Base-by-base conservation (phyloP, 495 filamentous ascomycete genomes). In the Cercophora scortea region DNA sequence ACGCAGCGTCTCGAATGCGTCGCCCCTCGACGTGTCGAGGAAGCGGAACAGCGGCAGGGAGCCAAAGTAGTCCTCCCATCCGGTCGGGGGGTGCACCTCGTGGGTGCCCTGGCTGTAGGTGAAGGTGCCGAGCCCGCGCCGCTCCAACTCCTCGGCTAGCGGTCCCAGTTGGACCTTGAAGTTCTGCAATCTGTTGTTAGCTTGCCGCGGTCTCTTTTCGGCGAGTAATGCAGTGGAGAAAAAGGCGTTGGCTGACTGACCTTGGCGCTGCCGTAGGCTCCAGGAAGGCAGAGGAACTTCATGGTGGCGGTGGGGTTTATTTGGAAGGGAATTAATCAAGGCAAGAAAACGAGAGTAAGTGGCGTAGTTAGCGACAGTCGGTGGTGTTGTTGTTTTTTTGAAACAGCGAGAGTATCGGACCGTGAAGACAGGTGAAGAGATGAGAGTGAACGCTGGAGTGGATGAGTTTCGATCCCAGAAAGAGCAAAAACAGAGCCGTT, bases 31-130 rank as follows among this genome's bases (percentile, higher is more conserved):
- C 42, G 72, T 69, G 54, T 78, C 72, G 19, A 79, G 53, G 63
- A 79, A 80, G 9, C 76, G 71, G 58, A 71, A 79, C 40, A 77
- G 67, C 7, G 76, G 77, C 4, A 67, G 68, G n/a, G 70, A 52
- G 4, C 77, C 76, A 46, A 79, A 80, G 58, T 78, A 80, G 47
- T 76, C 71, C 44, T 74, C 67, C 60, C 77, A 79, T 0, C 74
- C 76, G 17, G 49, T 16, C 4, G 77, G 77, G 10, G 77, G 71
- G 4, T 61, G 65, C 4, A 75, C 71, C 47, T 64, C 57, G 53
- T 75, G 66, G 8, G 55, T 61, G 0, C 75, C 77, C 48, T 79
- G 72, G 43, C 67, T 72, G 57, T 73, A 80, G 44, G 67, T 51
- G 54, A 80, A 80, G 4, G 61, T 62, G 10, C 67, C 73, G 8